Evolutionary conservation across 164 flowering plant species (phyloP), one percentile per base, ranked within the genome.

Genomic region (Vitis labrusca): DNA sequence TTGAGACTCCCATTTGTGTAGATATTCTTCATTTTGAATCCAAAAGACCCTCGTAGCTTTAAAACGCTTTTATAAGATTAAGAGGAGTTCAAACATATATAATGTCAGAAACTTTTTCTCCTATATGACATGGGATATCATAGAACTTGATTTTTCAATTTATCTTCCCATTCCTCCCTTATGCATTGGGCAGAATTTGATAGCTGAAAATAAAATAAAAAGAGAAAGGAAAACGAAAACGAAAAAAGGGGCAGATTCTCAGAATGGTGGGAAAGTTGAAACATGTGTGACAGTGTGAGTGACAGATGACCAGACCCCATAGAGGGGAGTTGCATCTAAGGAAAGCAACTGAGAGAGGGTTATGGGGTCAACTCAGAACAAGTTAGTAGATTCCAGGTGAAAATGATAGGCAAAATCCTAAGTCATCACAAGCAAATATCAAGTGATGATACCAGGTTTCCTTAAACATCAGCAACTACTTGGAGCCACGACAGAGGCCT

Each of bases 311-410:
- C 59, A 59, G 10, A 13, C 30, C 23, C 19, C 30, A 59, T 59
- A 11, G 37, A 59, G 2, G 44, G 62, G 30, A 30, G 5, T 30
- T 59, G 62, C 47, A 59, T 37, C 62, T 59, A 3, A 59, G 8
- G 30, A 32, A 59, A 12, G 47, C 37, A 59, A 13, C 62, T 61
- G 50, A 61, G 23, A 32, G 44, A 32, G 44, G 49, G 23, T 61
- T 61, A 14, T 61, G 64, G 12, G 16, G 59, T 57, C 59, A 63
- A 49, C 47, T 59, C 62, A 37, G 7, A 59, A 59, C 30, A 9
- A 62, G 23, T 14, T 30, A 6, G n/a, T 47, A 60, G 49, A 60
- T 60, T 47, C 48, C 44, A 61, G 49, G 17, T 30, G 37, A 61
- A 48, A 14, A 14, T 53, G 56, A 53, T 12, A 13, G 56, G 10